Base-by-base conservation (phyloP, 768 basidiomycete species). In the Tephrocybe rancida region DNA sequence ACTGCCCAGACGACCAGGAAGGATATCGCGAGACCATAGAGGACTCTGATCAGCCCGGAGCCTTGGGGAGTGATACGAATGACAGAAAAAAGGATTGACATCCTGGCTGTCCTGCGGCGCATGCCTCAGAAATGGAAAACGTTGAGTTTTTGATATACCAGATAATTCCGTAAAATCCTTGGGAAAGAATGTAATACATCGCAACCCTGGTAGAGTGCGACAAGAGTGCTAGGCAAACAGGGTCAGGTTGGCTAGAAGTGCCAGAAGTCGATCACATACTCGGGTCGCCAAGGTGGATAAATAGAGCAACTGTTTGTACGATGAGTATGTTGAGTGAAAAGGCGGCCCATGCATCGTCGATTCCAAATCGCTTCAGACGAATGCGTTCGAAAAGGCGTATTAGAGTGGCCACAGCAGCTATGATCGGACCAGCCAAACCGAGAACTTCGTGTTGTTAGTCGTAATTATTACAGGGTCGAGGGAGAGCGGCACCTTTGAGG, bases 71-170 rank as follows among this genome's bases (percentile, higher is more conserved):
- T 66, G 46, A 76, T 66, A 18, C 75, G 72, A 50, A 77, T 70
- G 44, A 78, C 62, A 13, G 74, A 74, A 61, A 73, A 70, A 24
- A 78, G 65, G 38, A 78, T 76, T 26, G 75, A 72, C n/a, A 75
- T 54, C 5, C 76, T 67, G 11, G 74, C 64, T 19, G 63, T 58
- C 71, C 71, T 70, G 39, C 13, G 13, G 8, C 6, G 21, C 21
- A 41, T 13, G 39, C 35, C 14, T 41, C 18, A 41, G 13, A 21
- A 19, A 7, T 22, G 8, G 6, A 13, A 22, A 13, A 41, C 9
- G 9, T 19, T 7, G 39, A 22, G 18, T 41, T 41, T 9, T 9
- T n/a, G n/a, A 7, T 59, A 24, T 42, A 66, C 65, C 67, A 68
- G 30, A 60, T 37, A 10, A 65, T 60, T 5, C 54, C 56, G 39